Evolutionary conservation across 2,329 filamentous ascomycete genomes (phyloP), one percentile per base, ranked within the genome.

Genomic region (Xylariaceae sp.): DNA sequence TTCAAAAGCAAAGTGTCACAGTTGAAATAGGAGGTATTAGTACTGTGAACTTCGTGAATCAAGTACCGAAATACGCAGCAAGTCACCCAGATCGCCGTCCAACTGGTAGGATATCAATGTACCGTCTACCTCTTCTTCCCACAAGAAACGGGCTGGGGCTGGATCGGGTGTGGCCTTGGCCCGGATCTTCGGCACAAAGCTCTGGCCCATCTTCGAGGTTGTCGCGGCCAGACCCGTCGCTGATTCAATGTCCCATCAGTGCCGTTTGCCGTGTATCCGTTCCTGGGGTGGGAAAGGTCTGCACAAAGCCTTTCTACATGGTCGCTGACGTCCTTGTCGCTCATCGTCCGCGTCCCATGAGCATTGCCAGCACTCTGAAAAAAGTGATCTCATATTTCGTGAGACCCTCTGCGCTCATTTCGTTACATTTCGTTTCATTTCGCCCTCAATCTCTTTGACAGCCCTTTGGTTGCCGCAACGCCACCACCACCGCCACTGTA

Each of bases 231-330:
- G 40, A 45, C 36, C 42, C 37, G 37, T 37, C 31, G n/a, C n/a
- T 35, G 28, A 24, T 35, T 46, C 31, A 40, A 34, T 37, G 34
- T 37, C 46, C 39, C 40, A 43, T 46, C 46, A 30, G 38, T 48
- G 46, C 46, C 46, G 43, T 48, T 41, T 48, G 46, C 46, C 46
- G 43, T 48, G 39, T 44, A 46, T 43, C 46, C 43, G 46, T 43
- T 33, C 19, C 14, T 35, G 40, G 39, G 39, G 41, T 41, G 24
- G 46, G 34, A 45, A 46, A 38, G 38, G 46, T 46, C 35, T 48
- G 43, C 40, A 39, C 43, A 46, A 46, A 46, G 42, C 43, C 35
- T 43, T 46, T n/a, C n/a, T n/a, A n/a, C 21, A 24, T 7, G 21
- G 21, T 24, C 21, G 21, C 11, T 24, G n/a, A n/a, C n/a, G n/a